Evolutionary conservation across 495 filamentous ascomycete species (phyloP).

Genomic region (Penicillium flavigenum): DNA sequence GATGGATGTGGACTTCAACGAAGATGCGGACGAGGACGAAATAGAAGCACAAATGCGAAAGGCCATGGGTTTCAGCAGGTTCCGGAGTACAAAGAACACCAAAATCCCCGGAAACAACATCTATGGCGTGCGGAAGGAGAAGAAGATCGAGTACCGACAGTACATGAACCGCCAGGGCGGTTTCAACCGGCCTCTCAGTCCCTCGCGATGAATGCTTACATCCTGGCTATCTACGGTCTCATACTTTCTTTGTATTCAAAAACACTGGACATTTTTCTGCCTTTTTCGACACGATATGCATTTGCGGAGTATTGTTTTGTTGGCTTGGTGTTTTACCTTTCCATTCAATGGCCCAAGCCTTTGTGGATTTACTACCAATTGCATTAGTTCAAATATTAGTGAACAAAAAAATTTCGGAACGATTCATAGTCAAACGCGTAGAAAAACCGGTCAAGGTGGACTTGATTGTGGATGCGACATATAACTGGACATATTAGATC

Average conservation of each 20-base stretch:
- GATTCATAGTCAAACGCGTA: background rate
- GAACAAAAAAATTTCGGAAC: background rate
- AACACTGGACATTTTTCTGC: constrained; percentile 6
- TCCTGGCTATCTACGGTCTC: background rate
- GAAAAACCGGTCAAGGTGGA: constrained; percentile 7
- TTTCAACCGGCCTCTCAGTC: constrained; percentile 88
- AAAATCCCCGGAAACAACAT: constrained; percentile 90
- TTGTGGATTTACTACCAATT: background rate
- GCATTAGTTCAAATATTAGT: constrained; percentile 9
- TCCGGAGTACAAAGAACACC: constrained; percentile 84
- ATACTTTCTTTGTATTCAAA: constrained; percentile 7
- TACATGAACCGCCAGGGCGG: constrained; percentile 99
- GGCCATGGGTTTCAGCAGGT: constrained; percentile 84
- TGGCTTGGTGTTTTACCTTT: constrained; percentile 17
- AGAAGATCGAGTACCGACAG: constrained; percentile 93
- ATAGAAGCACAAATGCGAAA: constrained; percentile 71
- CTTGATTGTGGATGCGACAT: constrained; percentile 17
- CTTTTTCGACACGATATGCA: constrained; percentile 25
- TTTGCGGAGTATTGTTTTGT: constrained; percentile 27
- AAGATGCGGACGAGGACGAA: constrained; percentile 64
- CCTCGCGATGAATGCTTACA: constrained; percentile 37
- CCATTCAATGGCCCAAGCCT: constrained; percentile 8
- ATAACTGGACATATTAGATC: constrained; percentile 27
- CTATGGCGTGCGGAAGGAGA: constrained; percentile 84
- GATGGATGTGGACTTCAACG: constrained; percentile 45